phyloP scores from a whole-genome alignment of 306 rosid species.

The Macrotyloma uniflorum region DNA sequence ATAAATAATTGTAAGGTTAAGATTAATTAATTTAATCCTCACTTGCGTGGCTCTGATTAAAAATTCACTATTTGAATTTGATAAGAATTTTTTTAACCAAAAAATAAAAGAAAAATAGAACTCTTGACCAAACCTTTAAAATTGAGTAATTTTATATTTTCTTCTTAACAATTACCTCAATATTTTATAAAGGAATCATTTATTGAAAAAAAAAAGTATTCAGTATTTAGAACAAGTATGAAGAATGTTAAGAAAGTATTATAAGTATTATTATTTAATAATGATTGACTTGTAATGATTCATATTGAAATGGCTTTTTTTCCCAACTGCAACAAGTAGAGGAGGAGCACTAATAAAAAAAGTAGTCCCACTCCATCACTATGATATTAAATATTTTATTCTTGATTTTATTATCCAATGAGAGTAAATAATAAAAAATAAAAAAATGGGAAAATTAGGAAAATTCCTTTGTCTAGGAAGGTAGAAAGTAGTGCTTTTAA shows the following conservation, averaged over 20 bases:
- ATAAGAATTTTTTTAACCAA: neutral
- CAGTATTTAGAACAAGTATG: neutral
- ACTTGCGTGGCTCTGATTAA: no score
- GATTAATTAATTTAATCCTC: neutral
- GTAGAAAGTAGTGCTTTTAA: conserved; percentile 35
- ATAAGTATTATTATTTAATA: neutral
- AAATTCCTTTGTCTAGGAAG: conserved; percentile 1
- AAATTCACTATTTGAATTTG: neutral
- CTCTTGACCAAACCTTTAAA: conserved; percentile 28
- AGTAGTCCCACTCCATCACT: conserved; percentile 17
- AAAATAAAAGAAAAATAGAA: neutral
- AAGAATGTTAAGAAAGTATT: neutral
- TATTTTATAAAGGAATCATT: neutral
- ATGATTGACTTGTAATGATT: neutral
- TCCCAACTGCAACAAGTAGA: conserved; percentile 44
- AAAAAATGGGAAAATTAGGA: neutral
- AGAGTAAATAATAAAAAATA: neutral
- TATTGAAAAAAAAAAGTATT: neutral
- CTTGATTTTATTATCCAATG: neutral
- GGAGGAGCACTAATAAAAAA: conserved; percentile 18
- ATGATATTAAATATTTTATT: neutral
- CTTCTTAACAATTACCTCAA: neutral
- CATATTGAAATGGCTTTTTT: conserved; percentile 18
- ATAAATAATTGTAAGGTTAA: neutral
- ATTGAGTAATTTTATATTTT: neutral